Conservation (phyloP, 2,329 filamentous ascomycete species). For the Cladophialophora exuberans region DNA sequence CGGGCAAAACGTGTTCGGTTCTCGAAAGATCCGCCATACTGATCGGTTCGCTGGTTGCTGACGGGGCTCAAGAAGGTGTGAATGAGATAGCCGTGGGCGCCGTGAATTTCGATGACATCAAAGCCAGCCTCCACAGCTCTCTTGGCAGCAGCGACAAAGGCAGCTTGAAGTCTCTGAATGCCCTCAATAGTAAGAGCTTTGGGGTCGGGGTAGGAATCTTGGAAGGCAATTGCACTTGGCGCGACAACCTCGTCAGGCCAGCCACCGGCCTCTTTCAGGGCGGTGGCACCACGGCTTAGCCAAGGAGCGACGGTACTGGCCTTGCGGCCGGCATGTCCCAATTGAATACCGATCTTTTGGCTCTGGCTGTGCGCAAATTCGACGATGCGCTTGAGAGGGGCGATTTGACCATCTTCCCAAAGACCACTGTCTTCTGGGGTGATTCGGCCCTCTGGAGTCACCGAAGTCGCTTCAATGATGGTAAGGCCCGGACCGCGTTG, state of each 20-base stretch:
- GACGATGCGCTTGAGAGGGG: constrained; percentile 39
- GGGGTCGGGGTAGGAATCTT: constrained; percentile 63
- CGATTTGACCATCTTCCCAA: constrained; percentile 83
- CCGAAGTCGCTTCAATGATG: constrained; percentile 77
- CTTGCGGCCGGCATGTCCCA: constrained; percentile 76
- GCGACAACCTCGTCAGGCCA: constrained; percentile 60
- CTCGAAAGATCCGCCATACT: constrained; percentile 56
- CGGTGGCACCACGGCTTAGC: constrained; percentile 60
- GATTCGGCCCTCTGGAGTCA: constrained; percentile 77
- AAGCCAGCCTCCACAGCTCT: constrained; percentile 70
- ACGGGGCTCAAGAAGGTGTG: constrained; percentile 70
- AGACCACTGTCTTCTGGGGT: constrained; percentile 77
- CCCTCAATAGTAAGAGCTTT: constrained; percentile 70
- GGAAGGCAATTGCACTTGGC: constrained; percentile 65
- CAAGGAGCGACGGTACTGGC: constrained; percentile 66
- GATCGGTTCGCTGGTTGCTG: constrained; percentile 68
- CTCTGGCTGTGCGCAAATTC: constrained; percentile 55
- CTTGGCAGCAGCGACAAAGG: constrained; percentile 48
- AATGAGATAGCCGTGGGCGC: constrained; percentile 77
- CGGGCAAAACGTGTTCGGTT: constrained; percentile 71
- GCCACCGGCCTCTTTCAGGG: constrained; percentile 58
- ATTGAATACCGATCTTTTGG: constrained; percentile 74
- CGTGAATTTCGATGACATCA: constrained; percentile 80
- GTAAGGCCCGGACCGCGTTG: constrained; percentile 73
- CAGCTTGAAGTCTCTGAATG: constrained; percentile 54